phyloP scores from a whole-genome alignment of 768 basidiomycete genomes.

The Mycena rosella region DNA sequence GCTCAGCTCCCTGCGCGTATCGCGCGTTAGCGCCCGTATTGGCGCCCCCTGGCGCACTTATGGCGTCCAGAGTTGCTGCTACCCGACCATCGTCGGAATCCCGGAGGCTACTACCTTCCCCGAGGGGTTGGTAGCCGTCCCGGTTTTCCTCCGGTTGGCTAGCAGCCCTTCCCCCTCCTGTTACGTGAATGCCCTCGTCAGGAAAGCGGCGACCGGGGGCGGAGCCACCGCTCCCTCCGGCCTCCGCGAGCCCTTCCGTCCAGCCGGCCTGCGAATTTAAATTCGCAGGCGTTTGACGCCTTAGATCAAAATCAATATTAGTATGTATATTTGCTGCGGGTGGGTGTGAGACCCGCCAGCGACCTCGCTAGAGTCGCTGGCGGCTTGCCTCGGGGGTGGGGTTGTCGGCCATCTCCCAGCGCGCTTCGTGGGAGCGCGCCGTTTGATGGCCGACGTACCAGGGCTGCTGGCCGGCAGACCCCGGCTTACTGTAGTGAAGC shows the following conservation, averaged over 20 bases:
- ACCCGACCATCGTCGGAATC: not conserved
- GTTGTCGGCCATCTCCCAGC: not conserved
- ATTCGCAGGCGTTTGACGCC: not conserved
- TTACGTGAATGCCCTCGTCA: not conserved
- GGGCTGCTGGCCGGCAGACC: not conserved
- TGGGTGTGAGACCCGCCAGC: not conserved
- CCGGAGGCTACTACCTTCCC: not conserved
- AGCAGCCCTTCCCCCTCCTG: constrained; percentile 2
- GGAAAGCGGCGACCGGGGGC: not conserved
- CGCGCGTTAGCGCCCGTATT: not conserved
- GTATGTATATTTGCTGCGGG: not conserved
- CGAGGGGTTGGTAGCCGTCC: constrained; percentile 3
- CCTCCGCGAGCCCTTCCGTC: not conserved
- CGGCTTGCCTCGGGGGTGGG: not conserved
- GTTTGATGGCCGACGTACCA: not conserved
- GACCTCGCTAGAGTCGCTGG: constrained; percentile 4
- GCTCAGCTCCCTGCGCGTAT: not conserved
- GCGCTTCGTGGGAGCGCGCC: not conserved
- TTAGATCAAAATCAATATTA: not conserved
- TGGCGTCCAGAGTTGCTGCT: constrained; percentile 10
- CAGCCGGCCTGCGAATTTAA: no score
- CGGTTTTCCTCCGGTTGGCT: constrained; percentile 2
- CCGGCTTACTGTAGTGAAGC: not conserved
- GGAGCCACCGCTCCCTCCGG: constrained; percentile 1
- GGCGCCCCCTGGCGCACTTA: constrained; percentile 5